These are phyloP conservation scores for Phycomyces nitens DNA, from an alignment of 192 early-diverging fungal species.

Conservation along the genomic window DNA sequence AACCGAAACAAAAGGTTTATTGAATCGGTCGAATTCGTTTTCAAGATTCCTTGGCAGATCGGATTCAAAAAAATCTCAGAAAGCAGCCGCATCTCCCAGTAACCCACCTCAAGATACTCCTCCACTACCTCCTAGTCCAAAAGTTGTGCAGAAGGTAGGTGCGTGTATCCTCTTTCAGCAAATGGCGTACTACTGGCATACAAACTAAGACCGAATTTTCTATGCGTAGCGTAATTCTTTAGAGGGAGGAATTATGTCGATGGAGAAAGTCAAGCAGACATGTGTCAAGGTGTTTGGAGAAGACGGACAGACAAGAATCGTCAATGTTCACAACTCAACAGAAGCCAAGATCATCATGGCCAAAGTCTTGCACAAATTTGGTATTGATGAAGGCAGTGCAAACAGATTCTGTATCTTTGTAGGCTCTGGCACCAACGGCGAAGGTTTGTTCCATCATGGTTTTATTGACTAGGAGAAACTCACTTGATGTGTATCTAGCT, in stretches of 20 bases:
- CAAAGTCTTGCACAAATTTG: conserved; percentile 78
- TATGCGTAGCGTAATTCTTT: conserved; percentile 37
- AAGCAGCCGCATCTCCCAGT: not conserved
- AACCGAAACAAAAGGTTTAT: conserved; percentile 18
- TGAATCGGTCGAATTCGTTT: conserved; percentile 38
- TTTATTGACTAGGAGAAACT: too few relatives aligned
- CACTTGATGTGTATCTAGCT: conserved; percentile 34
- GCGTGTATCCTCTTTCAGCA: not conserved
- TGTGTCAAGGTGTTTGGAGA: conserved; percentile 79
- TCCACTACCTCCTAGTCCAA: conserved; percentile 23
- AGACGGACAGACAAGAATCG: conserved; percentile 73
- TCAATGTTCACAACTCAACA: conserved; percentile 68
- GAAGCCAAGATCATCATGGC: conserved; percentile 68
- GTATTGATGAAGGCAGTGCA: conserved; percentile 63
- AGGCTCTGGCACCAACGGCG: conserved; percentile 65
- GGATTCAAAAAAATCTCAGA: conserved; percentile 30
- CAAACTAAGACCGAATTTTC: not conserved
- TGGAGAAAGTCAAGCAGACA: conserved; percentile 57
- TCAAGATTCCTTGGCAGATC: conserved; percentile 33
- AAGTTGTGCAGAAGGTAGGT: conserved; percentile 29
- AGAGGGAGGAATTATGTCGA: conserved; percentile 52
- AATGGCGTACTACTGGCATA: not conserved
- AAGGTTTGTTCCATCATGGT: conserved; percentile 36
- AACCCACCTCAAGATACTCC: conserved; percentile 11
- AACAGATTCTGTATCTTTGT: conserved; percentile 75